These are phyloP conservation scores for Cladosporium austrohemisphaericum DNA, from an alignment of 2,329 filamentous ascomycete species.

Conservation along the genomic window DNA sequence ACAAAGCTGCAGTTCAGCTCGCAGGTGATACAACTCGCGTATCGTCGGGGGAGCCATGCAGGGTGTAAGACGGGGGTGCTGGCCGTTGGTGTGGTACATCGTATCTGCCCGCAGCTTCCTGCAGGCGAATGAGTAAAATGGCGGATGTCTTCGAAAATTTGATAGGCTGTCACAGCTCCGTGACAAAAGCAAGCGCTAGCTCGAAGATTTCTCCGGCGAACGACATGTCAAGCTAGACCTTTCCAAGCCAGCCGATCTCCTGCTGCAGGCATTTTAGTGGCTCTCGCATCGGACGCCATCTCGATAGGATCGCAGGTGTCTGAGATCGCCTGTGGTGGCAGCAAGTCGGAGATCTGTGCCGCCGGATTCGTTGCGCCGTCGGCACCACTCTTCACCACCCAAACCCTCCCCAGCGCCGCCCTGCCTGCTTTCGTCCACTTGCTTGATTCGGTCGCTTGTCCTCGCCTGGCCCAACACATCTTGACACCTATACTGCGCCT, in stretches of 20 bases:
- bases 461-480: background rate
- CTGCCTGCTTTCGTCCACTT: background rate
- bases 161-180: background rate
- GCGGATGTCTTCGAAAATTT: fast-evolving
- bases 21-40: conserved; percentile 6
- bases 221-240: too few species aligned
- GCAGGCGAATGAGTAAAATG: background rate
- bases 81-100: background rate
- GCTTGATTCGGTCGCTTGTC: background rate
- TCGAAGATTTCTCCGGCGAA: too few species aligned
- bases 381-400: background rate
- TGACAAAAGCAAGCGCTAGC: background rate
- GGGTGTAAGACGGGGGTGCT: background rate
- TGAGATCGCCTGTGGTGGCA: conserved; percentile 7
- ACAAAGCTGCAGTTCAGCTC: background rate
- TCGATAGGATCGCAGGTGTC: conserved; percentile 4
- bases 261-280: too few species aligned
- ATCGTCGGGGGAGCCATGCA: conserved; percentile 4
- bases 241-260: too few species aligned
- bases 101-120: background rate
- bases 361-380: background rate
- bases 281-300: background rate
- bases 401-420: too few species aligned
- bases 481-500: background rate
- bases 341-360: conserved; percentile 3